phyloP scores from a whole-genome alignment of 352 stramenopile species.

The Pythium brassicae region DNA sequence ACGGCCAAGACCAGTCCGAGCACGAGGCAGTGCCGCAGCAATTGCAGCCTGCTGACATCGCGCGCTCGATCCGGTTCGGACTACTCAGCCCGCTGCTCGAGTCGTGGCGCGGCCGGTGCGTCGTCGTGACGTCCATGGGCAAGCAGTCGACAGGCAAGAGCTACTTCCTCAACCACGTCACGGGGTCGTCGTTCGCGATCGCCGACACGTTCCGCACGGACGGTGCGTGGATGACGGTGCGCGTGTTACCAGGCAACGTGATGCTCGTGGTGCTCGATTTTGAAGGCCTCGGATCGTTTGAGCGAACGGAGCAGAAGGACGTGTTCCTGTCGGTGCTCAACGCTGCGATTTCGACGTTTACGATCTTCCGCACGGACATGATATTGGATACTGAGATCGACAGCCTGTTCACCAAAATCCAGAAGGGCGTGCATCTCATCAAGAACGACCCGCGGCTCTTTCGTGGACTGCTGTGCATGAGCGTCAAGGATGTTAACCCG shows the following conservation, averaged over 20 bases:
- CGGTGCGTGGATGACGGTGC: conserved; percentile 60
- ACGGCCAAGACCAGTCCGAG: conserved; percentile 34
- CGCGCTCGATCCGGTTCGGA: conserved; percentile 21
- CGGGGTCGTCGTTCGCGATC: conserved; percentile 58
- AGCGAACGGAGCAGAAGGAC: conserved; percentile 71
- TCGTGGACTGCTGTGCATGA: conserved; percentile 56
- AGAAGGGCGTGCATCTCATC: conserved; percentile 58
- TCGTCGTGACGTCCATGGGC: conserved; percentile 17
- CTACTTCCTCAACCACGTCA: conserved; percentile 70
- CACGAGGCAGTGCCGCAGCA: conserved; percentile 13
- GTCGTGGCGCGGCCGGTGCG: conserved; percentile 14
- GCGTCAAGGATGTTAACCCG: conserved; percentile 71
- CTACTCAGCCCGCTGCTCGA: conserved; percentile 14
- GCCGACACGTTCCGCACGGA: conserved; percentile 55
- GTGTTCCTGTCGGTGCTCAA: conserved; percentile 74
- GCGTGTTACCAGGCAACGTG: conserved; percentile 29
- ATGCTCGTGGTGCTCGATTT: conserved; percentile 78
- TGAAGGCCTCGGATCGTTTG: conserved; percentile 69
- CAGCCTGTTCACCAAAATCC: conserved; percentile 58
- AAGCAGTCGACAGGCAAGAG: conserved; percentile 73
- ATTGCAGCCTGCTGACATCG: conserved; percentile 33
- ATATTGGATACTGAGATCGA: conserved; percentile 76
- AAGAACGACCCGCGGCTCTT: conserved; percentile 62
- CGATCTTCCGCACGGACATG: conserved; percentile 76
- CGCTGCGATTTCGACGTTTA: conserved; percentile 64